Base-by-base conservation (phyloP, 352 stramenopile genomes). In the Pythium dissotocum region DNA sequence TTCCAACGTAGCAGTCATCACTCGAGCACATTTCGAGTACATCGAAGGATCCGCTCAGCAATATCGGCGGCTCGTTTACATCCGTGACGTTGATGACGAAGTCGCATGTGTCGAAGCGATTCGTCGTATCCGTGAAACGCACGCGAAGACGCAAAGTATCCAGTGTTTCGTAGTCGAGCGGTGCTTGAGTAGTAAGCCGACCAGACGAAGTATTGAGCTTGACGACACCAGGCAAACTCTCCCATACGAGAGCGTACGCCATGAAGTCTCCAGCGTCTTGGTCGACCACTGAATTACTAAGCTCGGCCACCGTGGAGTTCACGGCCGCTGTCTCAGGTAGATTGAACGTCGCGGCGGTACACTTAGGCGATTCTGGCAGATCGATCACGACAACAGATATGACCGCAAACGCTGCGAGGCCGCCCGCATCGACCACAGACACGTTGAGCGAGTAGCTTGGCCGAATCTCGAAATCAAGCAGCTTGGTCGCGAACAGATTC, bases 11-110 rank as follows among this genome's bases (percentile, higher is more conserved):
- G 49, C 81, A 89, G 51, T 82, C 67, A 33, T 66, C 60, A 4
- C 74, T 77, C 2, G 61, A 52, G 57, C 81, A 89, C n/a, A 71
- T 67, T 70, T 89, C 81, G 10, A 76, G 21, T 16, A 87, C 78
- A 24, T 79, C 73, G 62, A 89, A 89, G 18, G 76, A 65, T 33
- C 71, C 64, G 53, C 52, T 67, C 0, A 77, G 69, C 6, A 88
- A 44, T 42, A 82, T 53, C 0, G 79, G 81, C 14, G 70, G 51
- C 40, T 88, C 79, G 48, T 88, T 88, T 12, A 67, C 73, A 52
- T 90, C 74, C 0, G 63, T 46, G n/a, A 90, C 71, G 40, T 33
- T 62, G 33, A 90, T 73, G 0, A n/a, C 42, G 44, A 77, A 90
- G 46, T 82, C 75, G 26, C 81, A 89, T 0, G 58, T 76, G 32